These are phyloP conservation scores for Colletotrichum filicis DNA, from an alignment of 2,329 filamentous ascomycete genomes.

Conservation along the genomic window DNA sequence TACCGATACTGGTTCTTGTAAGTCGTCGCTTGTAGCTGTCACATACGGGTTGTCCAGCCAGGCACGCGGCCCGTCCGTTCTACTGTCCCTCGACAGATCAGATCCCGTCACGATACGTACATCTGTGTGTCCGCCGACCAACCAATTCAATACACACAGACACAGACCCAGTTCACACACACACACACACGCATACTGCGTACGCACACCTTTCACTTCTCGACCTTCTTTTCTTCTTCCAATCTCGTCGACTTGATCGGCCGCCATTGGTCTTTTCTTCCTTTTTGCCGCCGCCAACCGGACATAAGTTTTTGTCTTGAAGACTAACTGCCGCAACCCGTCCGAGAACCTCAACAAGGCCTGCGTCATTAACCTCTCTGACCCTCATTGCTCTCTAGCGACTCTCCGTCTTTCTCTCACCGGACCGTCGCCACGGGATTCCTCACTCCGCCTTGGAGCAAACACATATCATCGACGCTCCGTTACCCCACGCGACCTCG, in stretches of 20 bases:
- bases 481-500: conserved; percentile 19
- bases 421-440: conserved; percentile 5
- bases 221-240: conserved; percentile 25
- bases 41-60: neutral
- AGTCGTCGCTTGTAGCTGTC: too few relatives aligned
- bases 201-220: conserved; percentile 16
- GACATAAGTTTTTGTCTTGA: conserved; percentile 14
- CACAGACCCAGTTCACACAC: neutral
- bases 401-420: neutral
- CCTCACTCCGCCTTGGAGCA: neutral
- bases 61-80: neutral
- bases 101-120: conserved; percentile 2
- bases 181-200: neutral
- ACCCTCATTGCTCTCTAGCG: neutral
- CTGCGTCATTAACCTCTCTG: neutral
- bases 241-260: conserved; percentile 5
- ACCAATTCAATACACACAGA: neutral
- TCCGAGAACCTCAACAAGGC: neutral
- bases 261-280: neutral
- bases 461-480: conserved; percentile 20
- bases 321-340: conserved; percentile 16
- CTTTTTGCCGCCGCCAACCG: conserved; percentile 18
- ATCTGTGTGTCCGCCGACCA: neutral
- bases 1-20: too few relatives aligned
- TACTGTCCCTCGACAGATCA: neutral